Percentiles rank a stretch among this genome's conserved stretches.
phyloP scores from a whole-genome alignment of 2,329 filamentous ascomycete genomes.

The Coniochaeta hoffmannii region DNA sequence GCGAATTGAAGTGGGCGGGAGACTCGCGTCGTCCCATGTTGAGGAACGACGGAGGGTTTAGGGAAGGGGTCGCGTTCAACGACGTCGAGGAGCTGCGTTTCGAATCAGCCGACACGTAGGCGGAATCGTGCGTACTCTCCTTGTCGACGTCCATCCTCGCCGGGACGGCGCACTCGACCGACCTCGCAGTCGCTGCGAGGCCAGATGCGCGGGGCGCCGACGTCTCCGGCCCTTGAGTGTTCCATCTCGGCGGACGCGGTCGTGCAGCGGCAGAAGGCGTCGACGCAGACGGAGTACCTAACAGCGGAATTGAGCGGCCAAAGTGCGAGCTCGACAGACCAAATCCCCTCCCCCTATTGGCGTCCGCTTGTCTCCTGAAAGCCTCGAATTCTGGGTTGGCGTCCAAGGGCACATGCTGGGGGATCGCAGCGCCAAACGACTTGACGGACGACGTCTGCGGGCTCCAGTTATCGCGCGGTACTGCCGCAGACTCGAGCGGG shows the following conservation, averaged over 20 bases:
- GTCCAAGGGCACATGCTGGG: constrained; percentile 63
- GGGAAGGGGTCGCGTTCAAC: constrained; percentile 18
- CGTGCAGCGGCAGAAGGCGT: constrained; percentile 24
- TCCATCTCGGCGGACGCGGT: constrained; percentile 37
- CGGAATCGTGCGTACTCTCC: constrained; percentile 41
- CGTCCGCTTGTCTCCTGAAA: constrained; percentile 66
- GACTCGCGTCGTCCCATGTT: constrained; percentile 38
- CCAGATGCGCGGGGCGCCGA: constrained; percentile 14
- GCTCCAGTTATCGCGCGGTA: constrained; percentile 68
- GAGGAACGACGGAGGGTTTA: constrained; percentile 32
- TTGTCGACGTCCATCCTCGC: constrained; percentile 35
- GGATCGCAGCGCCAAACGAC: constrained; percentile 61
- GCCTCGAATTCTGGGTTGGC: constrained; percentile 77
- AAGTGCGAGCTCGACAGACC: constrained; percentile 41
- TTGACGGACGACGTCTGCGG: constrained; percentile 63
- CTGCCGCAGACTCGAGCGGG: constrained; percentile 53
- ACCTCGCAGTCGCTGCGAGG: constrained; percentile 3
- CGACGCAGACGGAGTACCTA: constrained; percentile 14
- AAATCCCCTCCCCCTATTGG: constrained; percentile 44
- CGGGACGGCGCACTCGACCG: constrained; percentile 4
- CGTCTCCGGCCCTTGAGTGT: constrained; percentile 36
- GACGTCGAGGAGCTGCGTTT: constrained; percentile 45
- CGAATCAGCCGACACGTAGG: constrained; percentile 46
- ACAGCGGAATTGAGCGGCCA: constrained; percentile 20
- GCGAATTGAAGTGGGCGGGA: constrained; percentile 32